phyloP scores from a whole-genome alignment of 495 filamentous ascomycete species.

The Lasiosphaeriaceae sp. region DNA sequence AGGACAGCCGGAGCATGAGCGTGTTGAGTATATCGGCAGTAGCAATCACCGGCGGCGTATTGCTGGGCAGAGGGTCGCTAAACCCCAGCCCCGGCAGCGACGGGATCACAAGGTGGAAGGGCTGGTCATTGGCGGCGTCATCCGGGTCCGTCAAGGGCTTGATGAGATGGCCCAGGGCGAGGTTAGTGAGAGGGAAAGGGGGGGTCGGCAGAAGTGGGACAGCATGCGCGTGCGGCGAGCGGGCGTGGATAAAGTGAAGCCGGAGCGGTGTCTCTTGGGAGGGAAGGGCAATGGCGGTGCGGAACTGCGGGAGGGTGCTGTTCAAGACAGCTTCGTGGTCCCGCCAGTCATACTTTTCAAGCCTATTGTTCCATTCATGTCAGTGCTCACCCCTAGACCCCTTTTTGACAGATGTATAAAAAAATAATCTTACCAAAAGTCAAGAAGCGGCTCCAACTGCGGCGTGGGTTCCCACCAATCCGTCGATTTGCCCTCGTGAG shows the following conservation, averaged over 20 bases:
- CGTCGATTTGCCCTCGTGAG: constrained; percentile 42
- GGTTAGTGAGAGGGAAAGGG: constrained; percentile 66
- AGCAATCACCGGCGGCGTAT: constrained; percentile 48
- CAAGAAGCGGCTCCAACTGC: constrained; percentile 46
- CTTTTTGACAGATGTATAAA: background rate
- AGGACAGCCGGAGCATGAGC: constrained; percentile 65
- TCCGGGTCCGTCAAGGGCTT: constrained; percentile 49
- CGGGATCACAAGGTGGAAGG: constrained; percentile 67
- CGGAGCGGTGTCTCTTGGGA: constrained; percentile 30
- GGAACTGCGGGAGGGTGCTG: constrained; percentile 54
- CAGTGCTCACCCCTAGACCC: background rate
- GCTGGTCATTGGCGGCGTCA: constrained; percentile 38
- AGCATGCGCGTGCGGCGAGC: constrained; percentile 43
- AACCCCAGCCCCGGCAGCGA: constrained; percentile 74
- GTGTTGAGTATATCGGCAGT: constrained; percentile 60
- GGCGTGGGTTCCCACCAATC: constrained; percentile 48
- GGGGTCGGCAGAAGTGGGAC: constrained; percentile 62
- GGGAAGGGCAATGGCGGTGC: constrained; percentile 44
- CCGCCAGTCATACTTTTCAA: constrained; percentile 60
- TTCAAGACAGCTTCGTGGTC: constrained; percentile 53
- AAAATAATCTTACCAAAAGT: constrained; percentile 44
- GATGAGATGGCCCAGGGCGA: constrained; percentile 63
- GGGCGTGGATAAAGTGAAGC: constrained; percentile 56
- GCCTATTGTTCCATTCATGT: constrained; percentile 32
- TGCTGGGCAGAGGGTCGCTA: constrained; percentile 52